A percentile compares a stretch with the other conserved stretches of the same genome.
These are phyloP conservation scores for Paragyromitra xinjiangensis DNA, from an alignment of 495 filamentous ascomycete species.

Conservation along the genomic window DNA sequence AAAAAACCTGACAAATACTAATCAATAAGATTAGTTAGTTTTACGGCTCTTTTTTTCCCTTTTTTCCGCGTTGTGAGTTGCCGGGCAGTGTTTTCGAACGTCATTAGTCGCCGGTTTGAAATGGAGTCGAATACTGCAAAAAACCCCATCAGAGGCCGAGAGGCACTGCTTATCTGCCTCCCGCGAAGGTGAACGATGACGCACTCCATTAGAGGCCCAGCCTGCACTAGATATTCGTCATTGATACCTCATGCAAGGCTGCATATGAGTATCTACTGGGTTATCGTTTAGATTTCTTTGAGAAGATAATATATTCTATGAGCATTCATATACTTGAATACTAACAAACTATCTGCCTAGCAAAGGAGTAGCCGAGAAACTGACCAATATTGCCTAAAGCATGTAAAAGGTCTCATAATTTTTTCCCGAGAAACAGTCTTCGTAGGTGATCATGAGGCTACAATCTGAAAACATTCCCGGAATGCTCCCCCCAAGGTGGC, in stretches of 20 bases:
- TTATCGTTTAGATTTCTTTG: slow-evolving; percentile 22
- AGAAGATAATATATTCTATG: slow-evolving; percentile 8
- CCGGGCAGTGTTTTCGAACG: slow-evolving; percentile 14
- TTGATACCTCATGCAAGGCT: slow-evolving; percentile 41
- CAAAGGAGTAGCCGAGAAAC: neutral
- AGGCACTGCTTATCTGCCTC: slow-evolving; percentile 40
- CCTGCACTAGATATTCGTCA: slow-evolving; percentile 29
- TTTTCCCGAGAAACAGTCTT: slow-evolving; percentile 27
- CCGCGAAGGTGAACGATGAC: slow-evolving; percentile 22
- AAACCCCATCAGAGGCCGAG: slow-evolving; percentile 19
- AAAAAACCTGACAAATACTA: slow-evolving; percentile 46
- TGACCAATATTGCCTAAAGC: slow-evolving; percentile 5
- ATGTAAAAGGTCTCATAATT: slow-evolving; percentile 11
- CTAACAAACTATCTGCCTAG: slow-evolving; percentile 21
- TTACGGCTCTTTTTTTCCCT: slow-evolving; percentile 26
- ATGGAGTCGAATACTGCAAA: slow-evolving; percentile 11
- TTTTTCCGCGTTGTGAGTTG: slow-evolving; percentile 24
- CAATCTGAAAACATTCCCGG: slow-evolving; percentile 26
- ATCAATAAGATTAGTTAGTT: slow-evolving; percentile 42
- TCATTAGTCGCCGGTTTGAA: slow-evolving; percentile 38
- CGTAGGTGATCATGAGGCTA: slow-evolving; percentile 30
- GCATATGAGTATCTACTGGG: slow-evolving; percentile 16
- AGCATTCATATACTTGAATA: neutral
- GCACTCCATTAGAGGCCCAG: slow-evolving; percentile 22
- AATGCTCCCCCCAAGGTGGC: slow-evolving; percentile 20